These are phyloP conservation scores for Cryphonectria japonica DNA, from an alignment of 2,329 filamentous ascomycete genomes.

Conservation along the genomic window DNA sequence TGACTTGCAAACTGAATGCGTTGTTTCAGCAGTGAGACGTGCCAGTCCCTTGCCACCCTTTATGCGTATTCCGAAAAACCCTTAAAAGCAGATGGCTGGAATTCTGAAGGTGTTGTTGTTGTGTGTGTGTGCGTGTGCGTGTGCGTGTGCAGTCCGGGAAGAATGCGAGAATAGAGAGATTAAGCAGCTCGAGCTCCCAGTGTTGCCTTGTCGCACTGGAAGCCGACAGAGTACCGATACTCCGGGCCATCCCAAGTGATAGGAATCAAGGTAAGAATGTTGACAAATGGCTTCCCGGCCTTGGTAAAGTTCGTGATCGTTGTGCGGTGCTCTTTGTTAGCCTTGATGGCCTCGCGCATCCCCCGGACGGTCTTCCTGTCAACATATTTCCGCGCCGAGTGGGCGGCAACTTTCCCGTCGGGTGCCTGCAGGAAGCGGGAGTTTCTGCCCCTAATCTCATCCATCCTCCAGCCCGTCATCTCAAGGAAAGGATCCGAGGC, in stretches of 20 bases:
- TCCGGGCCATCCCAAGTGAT: constrained; percentile 68
- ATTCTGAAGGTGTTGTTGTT: not conserved
- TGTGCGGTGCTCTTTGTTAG: constrained; percentile 51
- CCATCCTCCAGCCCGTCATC: constrained; percentile 75
- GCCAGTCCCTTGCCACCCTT: constrained; percentile 3
- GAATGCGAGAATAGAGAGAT: not conserved
- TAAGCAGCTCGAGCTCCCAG: not conserved
- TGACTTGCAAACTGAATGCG: not conserved
- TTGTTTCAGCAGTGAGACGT: not conserved
- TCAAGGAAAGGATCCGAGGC: constrained; percentile 79
- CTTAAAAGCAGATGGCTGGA: not conserved
- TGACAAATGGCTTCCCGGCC: constrained; percentile 78
- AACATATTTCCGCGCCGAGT: constrained; percentile 65
- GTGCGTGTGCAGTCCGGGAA: not conserved
- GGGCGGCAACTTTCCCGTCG: constrained; percentile 64
- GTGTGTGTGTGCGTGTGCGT: too few relatives aligned
- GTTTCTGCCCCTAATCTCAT: constrained; percentile 78
- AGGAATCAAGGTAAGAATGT: constrained; percentile 83
- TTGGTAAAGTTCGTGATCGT: constrained; percentile 79
- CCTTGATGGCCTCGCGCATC: constrained; percentile 52
- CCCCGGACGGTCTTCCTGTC: constrained; percentile 66
- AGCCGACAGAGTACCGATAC: constrained; percentile 77
- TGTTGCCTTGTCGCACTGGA: constrained; percentile 63
- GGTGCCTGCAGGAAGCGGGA: constrained; percentile 85
- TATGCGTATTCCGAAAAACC: not conserved